Percentiles rank a stretch among this genome's conserved stretches.
Evolutionary conservation across 208 protist species (phyloP).

Genomic region (Tritrichomonas foetus): DNA sequence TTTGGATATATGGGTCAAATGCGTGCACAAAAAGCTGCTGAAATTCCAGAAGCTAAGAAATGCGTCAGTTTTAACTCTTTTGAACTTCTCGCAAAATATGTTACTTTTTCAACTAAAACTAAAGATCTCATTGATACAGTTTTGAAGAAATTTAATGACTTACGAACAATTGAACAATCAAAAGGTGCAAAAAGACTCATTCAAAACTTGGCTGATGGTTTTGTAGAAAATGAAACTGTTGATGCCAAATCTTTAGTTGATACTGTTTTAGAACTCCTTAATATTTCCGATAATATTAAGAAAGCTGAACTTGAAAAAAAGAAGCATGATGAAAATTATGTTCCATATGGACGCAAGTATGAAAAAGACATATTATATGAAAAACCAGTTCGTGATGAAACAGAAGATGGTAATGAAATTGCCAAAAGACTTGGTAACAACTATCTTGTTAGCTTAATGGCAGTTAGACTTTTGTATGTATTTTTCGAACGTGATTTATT

Average conservation of each 20-base stretch:
- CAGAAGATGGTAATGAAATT: neutral
- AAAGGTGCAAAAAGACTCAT: neutral
- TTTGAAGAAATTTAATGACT: neutral
- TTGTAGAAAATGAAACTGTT: slow-evolving; percentile 27
- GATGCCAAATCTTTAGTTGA: neutral
- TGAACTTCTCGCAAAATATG: neutral
- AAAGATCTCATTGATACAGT: neutral
- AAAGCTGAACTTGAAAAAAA: neutral
- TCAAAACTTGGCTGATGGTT: neutral
- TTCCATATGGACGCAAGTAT: neutral
- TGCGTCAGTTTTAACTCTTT: neutral
- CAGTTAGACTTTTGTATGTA: neutral
- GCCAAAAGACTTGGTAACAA: neutral
- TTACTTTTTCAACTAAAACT: neutral
- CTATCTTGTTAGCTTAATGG: neutral
- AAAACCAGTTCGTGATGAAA: neutral
- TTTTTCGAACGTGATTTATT: slow-evolving; percentile 20
- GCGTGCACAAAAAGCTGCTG: neutral
- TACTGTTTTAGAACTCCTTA: neutral
- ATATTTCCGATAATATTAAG: neutral
- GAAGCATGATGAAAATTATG: neutral
- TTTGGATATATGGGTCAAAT: neutral
- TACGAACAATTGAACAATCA: neutral
- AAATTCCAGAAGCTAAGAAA: neutral
- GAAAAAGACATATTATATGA: neutral